These are phyloP conservation scores for Dactylis glomerata DNA, from an alignment of 176 grass and related monocot species.

Conservation along the genomic window DNA sequence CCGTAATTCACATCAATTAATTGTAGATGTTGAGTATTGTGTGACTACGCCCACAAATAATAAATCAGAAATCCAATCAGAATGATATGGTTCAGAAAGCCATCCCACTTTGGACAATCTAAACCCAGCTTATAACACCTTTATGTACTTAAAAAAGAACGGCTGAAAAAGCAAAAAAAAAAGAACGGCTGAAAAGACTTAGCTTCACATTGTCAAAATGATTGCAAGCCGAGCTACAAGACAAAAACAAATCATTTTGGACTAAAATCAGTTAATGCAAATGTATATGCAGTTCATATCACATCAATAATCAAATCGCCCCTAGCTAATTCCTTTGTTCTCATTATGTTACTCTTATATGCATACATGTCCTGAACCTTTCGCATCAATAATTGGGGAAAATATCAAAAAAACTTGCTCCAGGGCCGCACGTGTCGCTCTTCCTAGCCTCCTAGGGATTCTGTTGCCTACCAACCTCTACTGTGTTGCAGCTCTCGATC, in stretches of 20 bases:
- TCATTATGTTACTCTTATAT: not conserved
- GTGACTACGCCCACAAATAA: not conserved
- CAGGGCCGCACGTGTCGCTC: conserved; percentile 2
- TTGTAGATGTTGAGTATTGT: too few species aligned
- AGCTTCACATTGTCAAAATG: not conserved
- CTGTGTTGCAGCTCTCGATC: not conserved
- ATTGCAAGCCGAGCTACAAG: not conserved
- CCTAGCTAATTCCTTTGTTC: not conserved
- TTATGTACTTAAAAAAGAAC: not conserved
- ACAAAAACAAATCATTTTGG: not conserved
- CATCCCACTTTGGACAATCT: not conserved
- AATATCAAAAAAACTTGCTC: not conserved
- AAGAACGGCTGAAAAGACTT: not conserved
- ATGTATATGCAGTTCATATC: conserved; percentile 1
- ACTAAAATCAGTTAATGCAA: not conserved
- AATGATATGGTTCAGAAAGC: not conserved
- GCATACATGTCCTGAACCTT: not conserved
- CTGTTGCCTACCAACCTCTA: not conserved
- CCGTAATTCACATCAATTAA: too few species aligned
- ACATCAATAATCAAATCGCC: conserved; percentile 7
- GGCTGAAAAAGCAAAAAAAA: too few species aligned
- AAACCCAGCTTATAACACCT: not conserved
- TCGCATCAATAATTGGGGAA: conserved; percentile 8
- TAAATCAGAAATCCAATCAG: not conserved
- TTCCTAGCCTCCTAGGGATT: conserved; percentile 2